Base-by-base conservation (phyloP, 495 filamentous ascomycete species). In the Annulohypoxylon maeteangense region DNA sequence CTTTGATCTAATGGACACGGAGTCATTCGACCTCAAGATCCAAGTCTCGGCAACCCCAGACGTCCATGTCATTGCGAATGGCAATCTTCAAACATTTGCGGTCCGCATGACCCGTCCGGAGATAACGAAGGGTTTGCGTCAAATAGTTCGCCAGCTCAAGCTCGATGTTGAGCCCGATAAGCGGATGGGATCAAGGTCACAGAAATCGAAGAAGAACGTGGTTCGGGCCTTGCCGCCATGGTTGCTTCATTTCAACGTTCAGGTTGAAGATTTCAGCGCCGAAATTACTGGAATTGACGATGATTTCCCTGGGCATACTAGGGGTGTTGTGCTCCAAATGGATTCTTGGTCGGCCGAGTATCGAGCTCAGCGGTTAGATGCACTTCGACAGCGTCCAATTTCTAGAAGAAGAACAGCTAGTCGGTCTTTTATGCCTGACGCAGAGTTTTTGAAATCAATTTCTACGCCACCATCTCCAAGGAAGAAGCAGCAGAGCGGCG, bases 301-400 rank as follows among this genome's bases (percentile, higher is more conserved):
- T 23, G 87, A 90, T 4, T 92, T 97, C 25, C 95, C 94, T 5
- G 86, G 89, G 45, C 85, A 92, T 32, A 88, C 90, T 7, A 87
- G 93, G 48, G 95, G 95, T 22, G 83, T 95, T 53, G 92, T 93
- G 2, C 73, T 98, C 8, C 93, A 98, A 70, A 78, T 98, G 11
- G 93, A 97, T 68, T 92, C 91, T 0, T 97, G 93, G 93, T 92
- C 90, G 1, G 90, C 93, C 7, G 94, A 98, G 65, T 99, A 98
- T 79, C 90, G 89, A 66, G 91, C 92, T 14, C 90, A 96, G 71
- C 93, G 89, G 73, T 81, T 87, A 7, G 91, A 94, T 57, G 76
- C 81, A 1, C 62, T 85, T 1, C 78, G 79, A 25, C 75, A 79
- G 38, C 80, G 86, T 53, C 83, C 84, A 10, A 69, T 81, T 4